Conservation (phyloP, 306 rosid species). For the Malus orientalis region DNA sequence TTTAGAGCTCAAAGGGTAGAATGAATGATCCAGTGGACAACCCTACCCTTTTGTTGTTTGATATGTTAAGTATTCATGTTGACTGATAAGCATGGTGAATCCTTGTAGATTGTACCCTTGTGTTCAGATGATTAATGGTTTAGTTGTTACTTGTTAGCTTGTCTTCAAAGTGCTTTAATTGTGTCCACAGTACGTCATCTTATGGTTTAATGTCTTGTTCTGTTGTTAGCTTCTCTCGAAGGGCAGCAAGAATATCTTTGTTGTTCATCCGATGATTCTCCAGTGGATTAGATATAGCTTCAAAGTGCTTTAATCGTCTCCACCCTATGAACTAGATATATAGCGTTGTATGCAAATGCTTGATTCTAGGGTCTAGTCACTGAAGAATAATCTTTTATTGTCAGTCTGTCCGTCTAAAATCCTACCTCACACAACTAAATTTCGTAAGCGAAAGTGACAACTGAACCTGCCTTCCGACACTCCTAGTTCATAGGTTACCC, state of each 20-base stretch:
- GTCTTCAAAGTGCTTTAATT: not conserved
- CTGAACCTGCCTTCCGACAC: not conserved
- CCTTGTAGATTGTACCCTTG: not conserved
- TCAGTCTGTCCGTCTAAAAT: too few relatives aligned
- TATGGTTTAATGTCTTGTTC: not conserved
- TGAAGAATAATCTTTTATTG: too few relatives aligned
- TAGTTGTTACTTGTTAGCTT: not conserved
- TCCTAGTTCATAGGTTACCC: not conserved
- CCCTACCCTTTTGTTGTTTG: not conserved
- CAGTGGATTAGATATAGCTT: too few relatives aligned
- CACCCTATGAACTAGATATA: too few relatives aligned
- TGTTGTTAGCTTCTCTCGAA: not conserved
- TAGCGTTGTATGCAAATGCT: too few relatives aligned
- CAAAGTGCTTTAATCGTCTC: too few relatives aligned
- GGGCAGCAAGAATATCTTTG: not conserved
- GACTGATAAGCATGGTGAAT: not conserved
- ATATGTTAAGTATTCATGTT: not conserved
- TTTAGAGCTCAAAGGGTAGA: conserved; percentile 4
- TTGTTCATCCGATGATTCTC: not conserved
- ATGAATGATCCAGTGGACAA: not conserved
- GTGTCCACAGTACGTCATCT: not conserved
- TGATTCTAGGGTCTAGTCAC: too few relatives aligned
- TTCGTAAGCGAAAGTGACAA: not conserved
- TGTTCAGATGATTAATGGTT: not conserved
- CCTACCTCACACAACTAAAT: too few relatives aligned